Percentiles rank a stretch among this genome's conserved stretches.
Conservation (phyloP, 306 rosid species). For the Macrotyloma uniflorum region DNA sequence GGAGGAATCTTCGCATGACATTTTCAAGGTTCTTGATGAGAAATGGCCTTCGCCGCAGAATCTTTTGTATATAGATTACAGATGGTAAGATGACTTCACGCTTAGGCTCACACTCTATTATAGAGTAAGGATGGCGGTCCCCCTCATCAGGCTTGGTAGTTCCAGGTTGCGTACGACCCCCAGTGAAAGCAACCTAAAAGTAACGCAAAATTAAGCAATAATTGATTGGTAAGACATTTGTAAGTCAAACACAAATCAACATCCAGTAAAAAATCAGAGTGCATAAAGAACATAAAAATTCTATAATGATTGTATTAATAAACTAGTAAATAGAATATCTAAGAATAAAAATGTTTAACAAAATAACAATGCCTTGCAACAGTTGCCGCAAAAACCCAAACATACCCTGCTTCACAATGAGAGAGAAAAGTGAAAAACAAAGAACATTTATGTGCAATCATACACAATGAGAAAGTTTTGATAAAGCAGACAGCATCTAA, state of each 20-base stretch:
- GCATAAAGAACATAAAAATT: constrained; percentile 13
- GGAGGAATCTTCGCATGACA: constrained; percentile 95
- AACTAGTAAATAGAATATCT: constrained; percentile 7
- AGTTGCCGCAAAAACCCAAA: neutral
- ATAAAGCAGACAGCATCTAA: neutral
- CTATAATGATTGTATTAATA: neutral
- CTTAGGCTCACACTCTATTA: constrained; percentile 80
- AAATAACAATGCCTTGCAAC: neutral
- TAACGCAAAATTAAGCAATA: constrained; percentile 11
- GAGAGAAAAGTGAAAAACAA: neutral
- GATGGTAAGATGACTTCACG: constrained; percentile 87
- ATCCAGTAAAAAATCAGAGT: neutral
- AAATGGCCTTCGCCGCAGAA: constrained; percentile 91
- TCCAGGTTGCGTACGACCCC: constrained; percentile 99
- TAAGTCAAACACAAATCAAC: neutral
- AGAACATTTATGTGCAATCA: neutral
- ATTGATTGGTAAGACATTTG: neutral
- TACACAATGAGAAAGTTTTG: neutral
- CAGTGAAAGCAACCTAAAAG: constrained; percentile 92
- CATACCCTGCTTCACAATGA: neutral
- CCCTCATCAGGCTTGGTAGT: constrained; percentile 99
- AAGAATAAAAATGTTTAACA: neutral
- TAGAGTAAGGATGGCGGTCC: constrained; percentile 94
- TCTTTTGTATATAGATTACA: constrained; percentile 92
- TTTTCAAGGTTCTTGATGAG: constrained; percentile 98